These are phyloP conservation scores for Trichothecium sympodiale DNA, from an alignment of 2,329 filamentous ascomycete species.

Conservation along the genomic window DNA sequence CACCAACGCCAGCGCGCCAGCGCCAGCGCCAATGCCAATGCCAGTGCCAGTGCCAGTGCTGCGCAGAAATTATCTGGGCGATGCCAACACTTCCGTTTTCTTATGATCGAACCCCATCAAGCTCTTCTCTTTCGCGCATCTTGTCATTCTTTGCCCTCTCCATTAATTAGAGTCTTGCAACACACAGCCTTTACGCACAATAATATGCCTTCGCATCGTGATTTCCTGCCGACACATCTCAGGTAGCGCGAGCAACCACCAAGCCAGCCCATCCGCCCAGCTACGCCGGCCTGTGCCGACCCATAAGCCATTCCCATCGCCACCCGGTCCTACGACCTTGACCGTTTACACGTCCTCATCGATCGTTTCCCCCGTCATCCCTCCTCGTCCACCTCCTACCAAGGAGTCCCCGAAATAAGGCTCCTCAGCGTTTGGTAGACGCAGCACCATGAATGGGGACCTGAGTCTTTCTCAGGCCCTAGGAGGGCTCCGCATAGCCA, in stretches of 20 bases:
- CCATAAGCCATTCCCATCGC: not conserved
- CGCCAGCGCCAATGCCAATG: constrained; percentile 5
- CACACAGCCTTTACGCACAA: too few species aligned
- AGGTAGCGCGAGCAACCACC: not conserved
- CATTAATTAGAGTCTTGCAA: too few species aligned
- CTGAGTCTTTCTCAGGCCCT: constrained; percentile 85
- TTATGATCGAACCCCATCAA: too few species aligned
- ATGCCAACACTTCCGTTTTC: too few species aligned
- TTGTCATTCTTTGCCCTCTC: too few species aligned
- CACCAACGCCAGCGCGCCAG: constrained; percentile 2
- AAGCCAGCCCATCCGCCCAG: not conserved
- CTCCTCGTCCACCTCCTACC: constrained; percentile 1
- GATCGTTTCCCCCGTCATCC: constrained; percentile 2
- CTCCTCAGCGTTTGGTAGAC: constrained; percentile 6
- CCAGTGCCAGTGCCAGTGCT: not conserved
- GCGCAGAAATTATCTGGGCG: not conserved
- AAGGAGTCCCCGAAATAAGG: constrained; percentile 8
- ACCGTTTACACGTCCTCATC: not conserved
- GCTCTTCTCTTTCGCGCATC: too few species aligned
- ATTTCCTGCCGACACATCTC: too few species aligned
- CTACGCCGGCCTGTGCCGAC: constrained; percentile 1
- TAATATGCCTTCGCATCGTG: too few species aligned
- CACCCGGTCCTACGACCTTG: constrained; percentile 1
- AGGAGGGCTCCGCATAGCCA: constrained; percentile 91
- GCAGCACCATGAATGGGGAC: constrained; percentile 71